Percentiles rank a stretch among this genome's conserved stretches.
phyloP scores from a whole-genome alignment of 176 grass and related monocot species.

The Rhipidocladum racemiflorum region DNA sequence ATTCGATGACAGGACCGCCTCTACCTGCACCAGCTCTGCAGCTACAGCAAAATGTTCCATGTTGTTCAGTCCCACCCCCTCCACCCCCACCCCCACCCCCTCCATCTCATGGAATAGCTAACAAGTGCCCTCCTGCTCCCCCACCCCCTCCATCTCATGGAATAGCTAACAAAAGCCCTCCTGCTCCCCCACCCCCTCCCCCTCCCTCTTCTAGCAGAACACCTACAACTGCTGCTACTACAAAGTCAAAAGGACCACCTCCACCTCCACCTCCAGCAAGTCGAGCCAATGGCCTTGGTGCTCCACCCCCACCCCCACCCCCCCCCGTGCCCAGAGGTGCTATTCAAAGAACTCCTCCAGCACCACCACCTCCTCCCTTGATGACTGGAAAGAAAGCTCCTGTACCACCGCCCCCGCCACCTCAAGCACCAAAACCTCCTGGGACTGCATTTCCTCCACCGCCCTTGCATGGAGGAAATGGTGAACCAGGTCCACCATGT shows the following conservation, averaged over 20 bases:
- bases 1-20: conserved; percentile 16
- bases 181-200: conserved; percentile 42
- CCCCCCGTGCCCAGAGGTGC: conserved; percentile 34
- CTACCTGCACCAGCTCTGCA: neutral
- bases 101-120: neutral
- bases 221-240: conserved; percentile 18
- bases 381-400: conserved; percentile 46
- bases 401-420: conserved; percentile 51
- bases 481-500: conserved; percentile 21
- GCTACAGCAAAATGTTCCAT: conserved; percentile 35
- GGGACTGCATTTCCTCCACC: conserved; percentile 44
- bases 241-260: conserved; percentile 35
- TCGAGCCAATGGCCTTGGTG: conserved; percentile 13
- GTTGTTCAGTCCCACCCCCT: neutral
- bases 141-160: conserved; percentile 19
- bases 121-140: conserved; percentile 37
- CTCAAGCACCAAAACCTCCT: conserved; percentile 50
- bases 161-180: conserved; percentile 28
- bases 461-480: conserved; percentile 6
- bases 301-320: conserved; percentile 26
- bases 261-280: conserved; percentile 31
- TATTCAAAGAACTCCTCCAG: conserved; percentile 38
- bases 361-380: conserved; percentile 54
- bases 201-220: conserved; percentile 31
- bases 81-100: conserved; percentile 35